Conservation (phyloP, 129 eudicot species). For the Tagetes erecta region DNA sequence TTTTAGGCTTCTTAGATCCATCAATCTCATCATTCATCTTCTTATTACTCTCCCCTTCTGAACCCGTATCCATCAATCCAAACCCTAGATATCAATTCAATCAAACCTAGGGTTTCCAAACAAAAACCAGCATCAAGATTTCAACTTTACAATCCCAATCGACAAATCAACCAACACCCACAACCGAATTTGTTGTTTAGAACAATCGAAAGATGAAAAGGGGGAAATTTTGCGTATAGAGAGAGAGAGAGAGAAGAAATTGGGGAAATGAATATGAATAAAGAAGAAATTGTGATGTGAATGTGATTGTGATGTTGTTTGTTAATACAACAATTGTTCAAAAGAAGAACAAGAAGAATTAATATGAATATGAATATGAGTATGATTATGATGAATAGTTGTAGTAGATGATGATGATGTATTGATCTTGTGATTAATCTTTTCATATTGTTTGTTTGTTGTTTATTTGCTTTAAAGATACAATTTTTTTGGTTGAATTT, state of each 20-base stretch:
- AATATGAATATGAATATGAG: no score
- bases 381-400: constrained; percentile 25
- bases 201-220: constrained; percentile 9
- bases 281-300: constrained; percentile 24
- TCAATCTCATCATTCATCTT: constrained; percentile 42
- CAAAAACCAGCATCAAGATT: constrained; percentile 19
- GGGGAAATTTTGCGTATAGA: constrained; percentile 24
- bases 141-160: constrained; percentile 11
- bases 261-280: constrained; percentile 38
- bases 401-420: no score
- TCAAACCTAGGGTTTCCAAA: constrained; percentile 50
- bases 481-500: constrained; percentile 16
- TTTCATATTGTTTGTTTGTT: constrained; percentile 50
- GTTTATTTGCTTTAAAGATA: constrained; percentile 24
- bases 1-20: constrained; percentile 69
- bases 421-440: constrained; percentile 38
- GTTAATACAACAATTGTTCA: constrained; percentile 35
- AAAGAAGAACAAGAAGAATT: constrained; percentile 45
- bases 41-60: constrained; percentile 63
- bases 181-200: not conserved
- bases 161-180: constrained; percentile 34
- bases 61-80: constrained; percentile 65
- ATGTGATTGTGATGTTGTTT: not conserved
- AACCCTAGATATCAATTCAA: constrained; percentile 27
- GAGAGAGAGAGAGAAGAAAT: constrained; percentile 42